Percentiles rank a stretch among this genome's conserved stretches.
These are phyloP conservation scores for Alternaria sp. DNA, from an alignment of 2,329 filamentous ascomycete genomes.

Conservation along the genomic window DNA sequence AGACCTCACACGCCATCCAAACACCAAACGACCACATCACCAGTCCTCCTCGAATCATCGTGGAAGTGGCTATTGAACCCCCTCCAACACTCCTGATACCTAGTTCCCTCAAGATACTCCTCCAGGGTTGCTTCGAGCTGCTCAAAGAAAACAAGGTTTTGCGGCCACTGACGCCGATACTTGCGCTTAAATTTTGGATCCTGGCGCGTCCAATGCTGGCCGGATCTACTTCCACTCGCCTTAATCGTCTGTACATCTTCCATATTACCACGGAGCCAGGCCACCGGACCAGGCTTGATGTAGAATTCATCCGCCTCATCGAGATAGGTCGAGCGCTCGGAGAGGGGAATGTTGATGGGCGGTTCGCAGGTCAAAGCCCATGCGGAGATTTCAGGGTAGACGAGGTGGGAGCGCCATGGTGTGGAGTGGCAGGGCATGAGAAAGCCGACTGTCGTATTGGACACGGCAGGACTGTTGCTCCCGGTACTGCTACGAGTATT, in stretches of 20 bases:
- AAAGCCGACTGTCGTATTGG: slow-evolving; percentile 71
- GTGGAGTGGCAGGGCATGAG: slow-evolving; percentile 96
- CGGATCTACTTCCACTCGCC: slow-evolving; percentile 27
- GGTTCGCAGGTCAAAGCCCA: slow-evolving; percentile 93
- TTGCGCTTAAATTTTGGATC: slow-evolving; percentile 33
- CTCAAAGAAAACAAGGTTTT: slow-evolving; percentile 64
- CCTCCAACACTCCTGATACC: slow-evolving; percentile 67
- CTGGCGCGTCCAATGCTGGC: slow-evolving; percentile 34
- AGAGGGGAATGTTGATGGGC: slow-evolving; percentile 72
- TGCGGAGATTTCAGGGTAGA: slow-evolving; percentile 77
- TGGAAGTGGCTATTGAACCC: slow-evolving; percentile 70
- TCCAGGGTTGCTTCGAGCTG: slow-evolving; percentile 63
- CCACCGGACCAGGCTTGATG: slow-evolving; percentile 60
- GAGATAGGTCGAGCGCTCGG: slow-evolving; percentile 73
- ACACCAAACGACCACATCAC: slow-evolving; percentile 71
- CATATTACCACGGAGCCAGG: slow-evolving; percentile 57
- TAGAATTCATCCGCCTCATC: slow-evolving; percentile 96
- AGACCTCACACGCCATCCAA: slow-evolving; percentile 26
- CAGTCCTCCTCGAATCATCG: slow-evolving; percentile 67
- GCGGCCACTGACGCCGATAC: slow-evolving; percentile 52
- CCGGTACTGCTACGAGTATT: slow-evolving; percentile 53
- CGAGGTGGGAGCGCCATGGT: slow-evolving; percentile 89
- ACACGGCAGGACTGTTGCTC: slow-evolving; percentile 2
- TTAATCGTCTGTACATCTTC: slow-evolving; percentile 36
- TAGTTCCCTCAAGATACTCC: slow-evolving; percentile 53